These are phyloP conservation scores for Gautieria morchelliformis DNA, from an alignment of 768 basidiomycete species.

Conservation along the genomic window DNA sequence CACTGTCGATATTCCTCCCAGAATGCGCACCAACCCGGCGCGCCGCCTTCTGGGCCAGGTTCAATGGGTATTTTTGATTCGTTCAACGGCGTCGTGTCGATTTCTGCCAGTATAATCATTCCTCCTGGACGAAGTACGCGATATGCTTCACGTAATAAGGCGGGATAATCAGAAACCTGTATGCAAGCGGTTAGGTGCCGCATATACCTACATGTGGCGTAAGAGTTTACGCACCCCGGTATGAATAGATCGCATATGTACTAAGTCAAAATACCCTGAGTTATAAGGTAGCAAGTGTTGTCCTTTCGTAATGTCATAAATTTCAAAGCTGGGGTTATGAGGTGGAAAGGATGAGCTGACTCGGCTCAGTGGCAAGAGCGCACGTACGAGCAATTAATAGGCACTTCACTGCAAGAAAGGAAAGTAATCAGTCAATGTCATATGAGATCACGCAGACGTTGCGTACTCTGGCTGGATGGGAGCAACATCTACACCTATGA, in stretches of 20 bases:
- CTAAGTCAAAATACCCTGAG: conserved; percentile 52
- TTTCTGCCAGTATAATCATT: conserved; percentile 56
- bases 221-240: conserved; percentile 41
- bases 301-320: conserved; percentile 45
- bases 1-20: conserved; percentile 55
- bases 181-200: neutral
- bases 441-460: neutral
- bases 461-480: conserved; percentile 65
- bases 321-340: conserved; percentile 43
- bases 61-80: conserved; percentile 28
- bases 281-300: conserved; percentile 49
- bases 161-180: conserved; percentile 57
- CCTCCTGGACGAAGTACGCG: conserved; percentile 66
- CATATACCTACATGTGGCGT: neutral
- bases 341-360: neutral
- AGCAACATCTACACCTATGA: conserved; percentile 69
- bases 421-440: neutral
- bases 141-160: conserved; percentile 48
- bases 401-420: conserved; percentile 39
- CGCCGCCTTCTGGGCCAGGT: conserved; percentile 17
- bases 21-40: conserved; percentile 51
- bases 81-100: conserved; percentile 42
- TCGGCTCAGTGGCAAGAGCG: no score
- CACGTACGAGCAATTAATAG: conserved; percentile 64
- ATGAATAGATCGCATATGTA: conserved; percentile 63